Base-by-base conservation (phyloP, 2,329 filamentous ascomycete species). In the Geosmithia morbida region DNA sequence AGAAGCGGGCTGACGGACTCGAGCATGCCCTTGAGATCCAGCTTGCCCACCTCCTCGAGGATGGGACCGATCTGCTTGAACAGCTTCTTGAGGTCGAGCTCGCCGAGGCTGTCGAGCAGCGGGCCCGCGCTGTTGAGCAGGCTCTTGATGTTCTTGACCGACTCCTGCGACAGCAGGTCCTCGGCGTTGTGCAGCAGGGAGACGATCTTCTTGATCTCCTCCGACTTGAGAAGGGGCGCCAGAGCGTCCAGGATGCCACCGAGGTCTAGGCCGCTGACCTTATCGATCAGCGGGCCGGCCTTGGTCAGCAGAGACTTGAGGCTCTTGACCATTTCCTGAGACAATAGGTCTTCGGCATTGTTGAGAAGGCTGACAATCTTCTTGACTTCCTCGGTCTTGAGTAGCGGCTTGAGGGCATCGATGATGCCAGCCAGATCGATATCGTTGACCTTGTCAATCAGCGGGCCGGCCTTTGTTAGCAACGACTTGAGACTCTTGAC, bases 151-250 rank as follows among this genome's bases (percentile, higher is more conserved):
- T 62, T 57, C 46, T 67, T 65, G 52, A 68, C 66, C 41, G 67
- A 67, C 8, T 59, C 57, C 44, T 49, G 47, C 0, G 59, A 66
- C 18, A 67, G 58, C 2, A 68, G 55, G 16, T 58, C 53, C 47
- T 65, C 63, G 0, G 64, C 65, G 41, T 67, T 67, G 18, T 51
- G 55, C 1, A 66, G 53, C 0, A 65, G 55, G 2, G 62, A 60
- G 1, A 65, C 50, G 3, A 68, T 50, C 3, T 61, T 64, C 47
- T 58, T 54, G 6, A 67, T 52, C 0, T 58, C 59, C 14, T 56
- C 42, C 1, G 63, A 53, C 0, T 61, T 57, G 7, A 63, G 50
- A 1, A 63, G 50, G 1, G 60, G 50, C 43, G 49, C 41, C 7
- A 56, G 46, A 1, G 41, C 50, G 26, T 57, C 50, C 6, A 62